Evolutionary conservation across 495 filamentous ascomycete species (phyloP), one percentile per base, ranked within the genome.

Genomic region (Bryoglossum gracile): DNA sequence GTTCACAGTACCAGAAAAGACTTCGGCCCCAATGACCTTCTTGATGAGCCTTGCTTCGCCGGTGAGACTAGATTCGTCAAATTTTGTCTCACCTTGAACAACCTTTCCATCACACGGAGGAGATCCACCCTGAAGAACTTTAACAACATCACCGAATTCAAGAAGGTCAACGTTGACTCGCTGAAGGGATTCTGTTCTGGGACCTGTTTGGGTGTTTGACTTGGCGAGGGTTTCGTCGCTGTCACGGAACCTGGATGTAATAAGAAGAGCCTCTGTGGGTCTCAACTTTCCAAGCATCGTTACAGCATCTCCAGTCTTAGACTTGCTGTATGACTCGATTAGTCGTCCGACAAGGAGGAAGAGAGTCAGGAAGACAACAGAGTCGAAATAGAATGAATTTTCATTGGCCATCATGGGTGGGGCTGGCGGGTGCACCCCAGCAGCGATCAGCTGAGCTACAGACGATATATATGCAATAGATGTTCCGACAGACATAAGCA

Each of bases 321-420:
- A 81, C 68, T 96, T 95, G 73, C 86, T 95, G 68, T 91, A 92
- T 16, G 88, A 84, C 66, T 97, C 91, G 38, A 96, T 75, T 40
- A 82, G 80, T 13, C 89, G 79, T 1, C 78, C 78, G 43, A 85
- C 74, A 4, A 97, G 78, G 41, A 97, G 79, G 60, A 97, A 97
- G 44, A 96, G 75, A 0, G 92, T 96, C 34, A 97, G 66, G 50
- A 97, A 95, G 1, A 95, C 86, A 2, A 95, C 92, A 2, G 89
- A 87, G 63, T 97, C 92, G 57, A 96, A 97, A 59, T 95, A 97
- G 8, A 82, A 86, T 8, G 81, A 74, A 13, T 68, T 70, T 43
- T 82, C 71, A 14, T 68, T 64, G 22, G 21, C 22, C 10, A 71
- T 60, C 38, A 34, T 53, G 52, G 4, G 39, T 17, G 21, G 8